phyloP scores from a whole-genome alignment of 1,139 yeast species.

The Geotrichum bryndzae region DNA sequence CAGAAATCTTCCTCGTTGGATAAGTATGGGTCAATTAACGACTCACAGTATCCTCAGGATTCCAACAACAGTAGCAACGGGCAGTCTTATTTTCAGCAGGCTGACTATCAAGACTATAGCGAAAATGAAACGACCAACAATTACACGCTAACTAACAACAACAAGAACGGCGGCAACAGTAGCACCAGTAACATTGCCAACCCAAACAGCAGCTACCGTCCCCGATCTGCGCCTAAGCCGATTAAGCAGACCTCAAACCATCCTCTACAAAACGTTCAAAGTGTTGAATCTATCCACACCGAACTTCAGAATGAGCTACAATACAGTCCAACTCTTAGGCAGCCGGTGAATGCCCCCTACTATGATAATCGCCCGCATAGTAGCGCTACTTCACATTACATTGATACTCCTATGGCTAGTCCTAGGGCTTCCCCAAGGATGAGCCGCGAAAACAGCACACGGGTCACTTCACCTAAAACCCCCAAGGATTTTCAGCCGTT shows the following conservation, averaged over 20 bases:
- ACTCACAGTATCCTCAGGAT: not conserved
- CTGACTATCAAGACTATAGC: not conserved
- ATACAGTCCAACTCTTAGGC: not conserved
- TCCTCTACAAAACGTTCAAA: constrained; percentile 3
- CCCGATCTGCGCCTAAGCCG: not conserved
- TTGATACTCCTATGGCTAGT: not conserved
- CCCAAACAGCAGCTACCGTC: not conserved
- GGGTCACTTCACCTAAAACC: not conserved
- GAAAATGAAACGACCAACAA: not conserved
- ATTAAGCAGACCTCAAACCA: not conserved
- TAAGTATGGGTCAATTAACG: not conserved
- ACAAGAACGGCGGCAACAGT: no score
- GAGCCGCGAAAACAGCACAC: not conserved
- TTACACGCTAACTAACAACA: not conserved
- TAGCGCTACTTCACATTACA: not conserved
- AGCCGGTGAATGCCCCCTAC: not conserved
- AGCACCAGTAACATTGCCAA: not conserved
- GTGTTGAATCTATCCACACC: not conserved
- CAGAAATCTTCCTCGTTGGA: not conserved
- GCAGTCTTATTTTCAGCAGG: not conserved
- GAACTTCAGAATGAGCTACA: not conserved
- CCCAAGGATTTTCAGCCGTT: constrained; percentile 1
- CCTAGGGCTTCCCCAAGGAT: not conserved
- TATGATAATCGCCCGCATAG: not conserved
- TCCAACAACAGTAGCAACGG: not conserved